phyloP scores from a whole-genome alignment of 176 grass and related monocot species.

The Juncus effusus region DNA sequence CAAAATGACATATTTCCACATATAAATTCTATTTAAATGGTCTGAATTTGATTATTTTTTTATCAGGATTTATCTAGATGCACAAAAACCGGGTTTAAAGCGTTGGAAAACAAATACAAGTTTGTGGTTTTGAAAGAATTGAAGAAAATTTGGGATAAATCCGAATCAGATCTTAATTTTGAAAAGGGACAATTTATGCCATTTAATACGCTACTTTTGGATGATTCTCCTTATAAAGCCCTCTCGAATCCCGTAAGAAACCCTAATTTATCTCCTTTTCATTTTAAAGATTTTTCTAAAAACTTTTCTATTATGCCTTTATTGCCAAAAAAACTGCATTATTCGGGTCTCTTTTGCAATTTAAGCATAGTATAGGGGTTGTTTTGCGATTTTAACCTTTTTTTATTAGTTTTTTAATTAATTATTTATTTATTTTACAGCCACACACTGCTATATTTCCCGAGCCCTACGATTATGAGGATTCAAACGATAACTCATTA shows the following conservation, averaged over 20 bases:
- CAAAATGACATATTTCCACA: background rate
- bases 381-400: no score
- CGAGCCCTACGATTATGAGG: constrained; percentile 10
- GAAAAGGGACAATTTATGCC: constrained; percentile 22
- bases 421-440: constrained; percentile 10
- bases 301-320: background rate
- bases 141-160: constrained; percentile 23
- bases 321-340: no score
- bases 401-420: background rate
- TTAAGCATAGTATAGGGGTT: no score
- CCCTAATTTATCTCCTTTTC: background rate
- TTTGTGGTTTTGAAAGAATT: constrained; percentile 23
- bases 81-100: constrained; percentile 21
- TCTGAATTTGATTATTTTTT: constrained; percentile 7
- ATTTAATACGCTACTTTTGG: constrained; percentile 24
- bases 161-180: constrained; percentile 12
- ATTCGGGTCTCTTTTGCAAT: no score
- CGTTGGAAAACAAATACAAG: constrained; percentile 25
- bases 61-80: constrained; percentile 19
- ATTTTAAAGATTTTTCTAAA: background rate
- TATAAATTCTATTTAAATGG: background rate
- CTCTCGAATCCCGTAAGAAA: constrained; percentile 21
- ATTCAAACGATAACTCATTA: constrained; percentile 21
- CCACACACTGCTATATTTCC: constrained; percentile 26
- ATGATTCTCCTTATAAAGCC: constrained; percentile 31